A percentile compares a stretch with the other conserved stretches of the same genome.
Evolutionary conservation across 2,329 filamentous ascomycete species (phyloP).

Genomic region (Arachnopeziza araneosa): DNA sequence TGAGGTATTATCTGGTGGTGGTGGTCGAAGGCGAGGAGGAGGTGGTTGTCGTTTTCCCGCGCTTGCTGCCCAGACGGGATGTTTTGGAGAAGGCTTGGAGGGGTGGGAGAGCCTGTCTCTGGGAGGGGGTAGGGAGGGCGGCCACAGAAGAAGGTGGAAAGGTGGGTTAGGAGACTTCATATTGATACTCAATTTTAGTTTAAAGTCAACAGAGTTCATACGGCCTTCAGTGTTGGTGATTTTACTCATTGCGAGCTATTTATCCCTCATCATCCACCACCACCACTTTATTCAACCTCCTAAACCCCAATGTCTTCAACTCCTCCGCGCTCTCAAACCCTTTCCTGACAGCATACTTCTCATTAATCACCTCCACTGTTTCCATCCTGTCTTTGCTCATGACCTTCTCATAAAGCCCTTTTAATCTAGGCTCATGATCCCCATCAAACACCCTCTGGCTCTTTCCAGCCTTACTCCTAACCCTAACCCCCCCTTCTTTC

Average conservation of each 20-base stretch:
- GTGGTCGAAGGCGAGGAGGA: slow-evolving; percentile 85
- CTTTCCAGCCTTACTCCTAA: slow-evolving; percentile 3
- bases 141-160: slow-evolving; percentile 13
- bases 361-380: slow-evolving; percentile 50
- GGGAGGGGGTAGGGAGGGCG: slow-evolving; percentile 51
- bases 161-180: slow-evolving; percentile 1
- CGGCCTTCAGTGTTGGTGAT: too few species aligned
- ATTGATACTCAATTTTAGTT: too few species aligned
- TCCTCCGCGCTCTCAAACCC: slow-evolving; percentile 50
- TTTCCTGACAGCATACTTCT: slow-evolving; percentile 55
- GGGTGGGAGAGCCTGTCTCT: slow-evolving; percentile 75
- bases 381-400: slow-evolving; percentile 45
- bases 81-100: slow-evolving; percentile 90
- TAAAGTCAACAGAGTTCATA: too few species aligned
- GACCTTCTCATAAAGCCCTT: slow-evolving; percentile 51
- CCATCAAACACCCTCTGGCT: slow-evolving; percentile 47
- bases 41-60: slow-evolving; percentile 91
- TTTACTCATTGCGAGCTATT: not conserved
- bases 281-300: slow-evolving; percentile 17
- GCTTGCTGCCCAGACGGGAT: slow-evolving; percentile 63
- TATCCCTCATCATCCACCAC: slow-evolving; percentile 28
- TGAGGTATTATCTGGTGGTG: slow-evolving; percentile 82
- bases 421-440: slow-evolving; percentile 43
- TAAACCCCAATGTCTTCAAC: slow-evolving; percentile 30
- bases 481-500: slow-evolving; percentile 20